These are phyloP conservation scores for Lactifluus hygrophoroides DNA, from an alignment of 768 basidiomycete genomes.

Conservation along the genomic window DNA sequence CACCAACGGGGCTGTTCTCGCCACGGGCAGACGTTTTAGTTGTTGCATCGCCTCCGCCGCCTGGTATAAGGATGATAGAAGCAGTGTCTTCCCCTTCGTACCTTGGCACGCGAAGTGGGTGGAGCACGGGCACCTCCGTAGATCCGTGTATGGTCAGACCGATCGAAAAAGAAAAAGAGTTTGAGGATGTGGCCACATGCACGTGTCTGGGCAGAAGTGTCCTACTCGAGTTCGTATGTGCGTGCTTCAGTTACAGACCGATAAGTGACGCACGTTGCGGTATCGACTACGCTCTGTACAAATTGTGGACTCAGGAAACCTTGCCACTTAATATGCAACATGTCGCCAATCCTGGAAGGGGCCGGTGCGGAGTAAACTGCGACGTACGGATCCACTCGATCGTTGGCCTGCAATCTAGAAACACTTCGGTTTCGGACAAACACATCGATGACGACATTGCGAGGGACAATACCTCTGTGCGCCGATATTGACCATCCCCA, in stretches of 20 bases:
- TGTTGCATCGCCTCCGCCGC: background rate
- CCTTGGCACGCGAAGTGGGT: conserved; percentile 36
- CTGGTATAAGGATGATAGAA: conserved; percentile 28
- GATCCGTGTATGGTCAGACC: conserved; percentile 38
- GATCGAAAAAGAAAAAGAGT: conserved; percentile 37
- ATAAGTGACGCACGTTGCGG: conserved; percentile 33
- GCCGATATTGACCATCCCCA: conserved; percentile 58
- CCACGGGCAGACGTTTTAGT: background rate
- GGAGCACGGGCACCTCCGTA: conserved; percentile 38
- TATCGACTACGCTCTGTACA: conserved; percentile 43
- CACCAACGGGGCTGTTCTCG: background rate
- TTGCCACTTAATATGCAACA: conserved; percentile 51
- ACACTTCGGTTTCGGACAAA: background rate
- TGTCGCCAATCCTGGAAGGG: conserved; percentile 35
- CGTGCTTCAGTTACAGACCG: background rate
- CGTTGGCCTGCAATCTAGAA: conserved; percentile 49
- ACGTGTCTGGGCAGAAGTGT: background rate
- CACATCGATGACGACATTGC: background rate
- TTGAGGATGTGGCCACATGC: background rate
- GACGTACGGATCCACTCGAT: conserved; percentile 61
- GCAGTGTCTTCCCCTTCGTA: conserved; percentile 47
- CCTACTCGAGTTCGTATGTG: background rate
- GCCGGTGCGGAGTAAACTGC: conserved; percentile 53
- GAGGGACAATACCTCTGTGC: conserved; percentile 46
- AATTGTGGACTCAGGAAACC: conserved; percentile 49